Conservation (phyloP, 1,139 yeast genomes). For the Pneumocystis carinii region DNA sequence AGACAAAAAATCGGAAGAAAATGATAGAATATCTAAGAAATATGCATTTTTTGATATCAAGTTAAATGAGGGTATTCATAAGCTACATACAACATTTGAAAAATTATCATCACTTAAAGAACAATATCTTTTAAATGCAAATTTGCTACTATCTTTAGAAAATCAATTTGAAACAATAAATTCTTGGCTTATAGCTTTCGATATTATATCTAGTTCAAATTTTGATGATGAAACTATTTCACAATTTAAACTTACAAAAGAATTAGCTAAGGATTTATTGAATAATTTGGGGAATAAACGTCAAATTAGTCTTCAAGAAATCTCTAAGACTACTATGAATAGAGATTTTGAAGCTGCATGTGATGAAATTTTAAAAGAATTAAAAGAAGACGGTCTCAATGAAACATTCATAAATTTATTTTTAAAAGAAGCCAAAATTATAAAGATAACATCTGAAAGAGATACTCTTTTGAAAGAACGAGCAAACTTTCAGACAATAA, state of each 20-base stretch:
- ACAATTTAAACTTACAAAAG: not conserved
- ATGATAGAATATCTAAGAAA: not conserved
- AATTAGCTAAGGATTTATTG: not conserved
- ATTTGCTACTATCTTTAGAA: not conserved
- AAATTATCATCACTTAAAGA: not conserved
- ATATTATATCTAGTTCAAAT: not conserved
- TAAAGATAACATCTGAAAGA: not conserved
- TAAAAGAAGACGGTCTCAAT: not conserved
- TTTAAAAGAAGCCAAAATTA: not conserved
- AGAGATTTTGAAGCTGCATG: not conserved
- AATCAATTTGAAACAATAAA: not conserved
- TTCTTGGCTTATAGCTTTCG: not conserved
- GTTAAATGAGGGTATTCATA: not conserved
- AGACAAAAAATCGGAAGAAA: constrained; percentile 6
- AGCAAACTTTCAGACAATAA: not conserved
- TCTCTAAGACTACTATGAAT: not conserved
- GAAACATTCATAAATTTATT: not conserved
- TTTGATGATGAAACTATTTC: not conserved
- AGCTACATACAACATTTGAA: not conserved
- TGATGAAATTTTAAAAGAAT: not conserved
- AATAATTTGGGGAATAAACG: not conserved
- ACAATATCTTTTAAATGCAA: not conserved
- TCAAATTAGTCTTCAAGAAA: not conserved
- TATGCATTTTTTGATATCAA: not conserved
- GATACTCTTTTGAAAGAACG: not conserved